phyloP scores from a whole-genome alignment of 2,329 filamentous ascomycete species.

The Alternaria novae-zelandiae region DNA sequence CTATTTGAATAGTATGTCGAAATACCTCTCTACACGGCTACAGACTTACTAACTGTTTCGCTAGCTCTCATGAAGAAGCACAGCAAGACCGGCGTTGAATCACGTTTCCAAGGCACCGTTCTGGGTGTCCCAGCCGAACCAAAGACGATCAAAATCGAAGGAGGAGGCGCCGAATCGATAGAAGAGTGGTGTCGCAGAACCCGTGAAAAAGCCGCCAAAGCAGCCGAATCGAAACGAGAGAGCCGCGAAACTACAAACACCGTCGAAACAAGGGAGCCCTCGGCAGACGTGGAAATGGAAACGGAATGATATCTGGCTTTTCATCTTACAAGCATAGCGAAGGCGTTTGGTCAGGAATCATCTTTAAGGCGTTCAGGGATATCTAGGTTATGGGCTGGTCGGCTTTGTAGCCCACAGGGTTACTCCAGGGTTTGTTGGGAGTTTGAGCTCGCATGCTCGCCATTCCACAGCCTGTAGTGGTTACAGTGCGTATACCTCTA shows the following conservation, averaged over 20 bases:
- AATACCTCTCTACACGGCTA: not conserved
- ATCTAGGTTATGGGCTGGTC: not conserved
- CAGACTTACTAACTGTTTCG: constrained; percentile 22
- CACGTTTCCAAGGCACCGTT: constrained; percentile 82
- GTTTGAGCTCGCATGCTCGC: not conserved
- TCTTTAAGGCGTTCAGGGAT: constrained; percentile 19
- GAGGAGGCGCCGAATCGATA: constrained; percentile 72
- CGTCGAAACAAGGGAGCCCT: constrained; percentile 23
- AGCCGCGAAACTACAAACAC: constrained; percentile 24
- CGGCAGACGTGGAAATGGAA: constrained; percentile 37
- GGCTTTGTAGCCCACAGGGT: not conserved
- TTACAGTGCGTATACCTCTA: not conserved
- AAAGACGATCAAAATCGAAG: constrained; percentile 77
- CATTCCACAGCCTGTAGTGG: not conserved
- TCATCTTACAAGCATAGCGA: constrained; percentile 41
- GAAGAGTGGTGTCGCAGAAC: constrained; percentile 64
- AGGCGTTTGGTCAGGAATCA: constrained; percentile 34
- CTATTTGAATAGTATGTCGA: constrained; percentile 51
- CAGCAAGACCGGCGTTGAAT: constrained; percentile 85
- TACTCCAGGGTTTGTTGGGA: not conserved
- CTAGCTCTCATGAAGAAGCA: constrained; percentile 88
- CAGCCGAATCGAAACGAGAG: constrained; percentile 31
- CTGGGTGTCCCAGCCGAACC: constrained; percentile 77
- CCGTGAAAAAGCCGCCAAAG: constrained; percentile 36
- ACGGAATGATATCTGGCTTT: constrained; percentile 22